phyloP scores from a whole-genome alignment of 225 moss, liverwort and hornwort genomes.

The Bryoerythrophyllum caledonicum region DNA sequence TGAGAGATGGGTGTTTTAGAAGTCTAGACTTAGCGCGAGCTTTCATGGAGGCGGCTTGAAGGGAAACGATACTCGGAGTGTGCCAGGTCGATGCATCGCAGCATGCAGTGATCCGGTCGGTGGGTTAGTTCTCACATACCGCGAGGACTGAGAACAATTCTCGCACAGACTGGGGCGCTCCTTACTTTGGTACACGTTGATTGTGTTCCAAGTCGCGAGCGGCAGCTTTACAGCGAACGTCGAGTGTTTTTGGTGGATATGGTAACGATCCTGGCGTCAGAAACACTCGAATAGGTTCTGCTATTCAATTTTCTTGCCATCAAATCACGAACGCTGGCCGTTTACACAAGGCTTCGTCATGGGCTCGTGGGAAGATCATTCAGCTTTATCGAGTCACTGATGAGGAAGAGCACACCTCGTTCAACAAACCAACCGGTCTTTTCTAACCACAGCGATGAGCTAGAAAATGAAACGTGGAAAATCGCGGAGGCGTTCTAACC shows the following conservation, averaged over 20 bases:
- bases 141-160: background rate
- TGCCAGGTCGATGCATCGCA: constrained; percentile 18
- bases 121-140: constrained; percentile 14
- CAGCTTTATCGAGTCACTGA: constrained; percentile 12
- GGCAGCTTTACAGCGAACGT: constrained; percentile 4
- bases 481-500: background rate
- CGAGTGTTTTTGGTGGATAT: constrained; percentile 19
- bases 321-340: background rate
- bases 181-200: constrained; percentile 9
- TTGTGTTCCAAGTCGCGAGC: constrained; percentile 8
- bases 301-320: constrained; percentile 7
- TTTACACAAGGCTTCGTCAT: constrained; percentile 9
- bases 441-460: constrained; percentile 8
- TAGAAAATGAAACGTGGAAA: constrained; percentile 6
- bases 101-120: constrained; percentile 28
- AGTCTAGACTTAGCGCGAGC: constrained; percentile 15
- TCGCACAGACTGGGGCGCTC: background rate
- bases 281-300: constrained; percentile 4
- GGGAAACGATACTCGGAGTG: constrained; percentile 16
- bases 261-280: background rate
- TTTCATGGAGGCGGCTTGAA: constrained; percentile 20
- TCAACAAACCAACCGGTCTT: background rate
- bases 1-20: background rate
- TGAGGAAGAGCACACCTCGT: constrained; percentile 7
- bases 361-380: background rate